Evolutionary conservation across 148 eudicot species (phyloP), one percentile per base, ranked within the genome.

Genomic region (Spergularia bocconei): DNA sequence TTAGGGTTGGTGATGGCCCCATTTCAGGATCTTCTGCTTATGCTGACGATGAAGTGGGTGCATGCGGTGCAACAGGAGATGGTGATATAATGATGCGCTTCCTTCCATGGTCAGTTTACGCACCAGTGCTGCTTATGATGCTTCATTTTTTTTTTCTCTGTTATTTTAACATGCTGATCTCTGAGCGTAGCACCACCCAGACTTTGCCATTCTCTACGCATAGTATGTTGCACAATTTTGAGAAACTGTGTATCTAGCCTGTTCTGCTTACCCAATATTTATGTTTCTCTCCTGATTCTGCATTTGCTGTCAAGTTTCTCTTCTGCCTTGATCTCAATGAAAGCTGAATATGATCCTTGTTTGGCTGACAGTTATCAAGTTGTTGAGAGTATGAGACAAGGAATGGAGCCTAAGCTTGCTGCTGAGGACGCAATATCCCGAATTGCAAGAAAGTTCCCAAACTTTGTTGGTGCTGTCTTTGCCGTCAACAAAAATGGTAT

Each of bases 71-170:
- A 69, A 94, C 95, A 68, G 98, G 98, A 16, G 98, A 94, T 76
- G 98, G 98, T 70, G 98, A 94, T 84, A 85, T 91, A 67, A 94
- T 94, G 98, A 94, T 94, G 98, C 98, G 98, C 75, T 94, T 94
- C 72, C 98, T 94, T 78, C 98, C 98, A 53, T 94, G 98, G 98
- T 93, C 21, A 70, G 63, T 61, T 48, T 56, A 47, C 19, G 41
- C 6, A 68, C n/a, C 51, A 64, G 48, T 67, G 52, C 63, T 61
- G 11, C 29, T 23, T 33, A 6, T 63, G 21, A 63, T 69, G 57
- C 38, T 65, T 36, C 0, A 41, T 17, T 4, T 44, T 47, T 44
- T 47, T 11, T 20, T 15, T 29, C 36, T 29, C 54, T 44, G 19
- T 66, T 66, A 9, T n/a, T 14, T 62, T 13, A 29, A 62, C 33